Base-by-base conservation (phyloP, 768 basidiomycete species). In the Mrakia hoshinonis region DNA sequence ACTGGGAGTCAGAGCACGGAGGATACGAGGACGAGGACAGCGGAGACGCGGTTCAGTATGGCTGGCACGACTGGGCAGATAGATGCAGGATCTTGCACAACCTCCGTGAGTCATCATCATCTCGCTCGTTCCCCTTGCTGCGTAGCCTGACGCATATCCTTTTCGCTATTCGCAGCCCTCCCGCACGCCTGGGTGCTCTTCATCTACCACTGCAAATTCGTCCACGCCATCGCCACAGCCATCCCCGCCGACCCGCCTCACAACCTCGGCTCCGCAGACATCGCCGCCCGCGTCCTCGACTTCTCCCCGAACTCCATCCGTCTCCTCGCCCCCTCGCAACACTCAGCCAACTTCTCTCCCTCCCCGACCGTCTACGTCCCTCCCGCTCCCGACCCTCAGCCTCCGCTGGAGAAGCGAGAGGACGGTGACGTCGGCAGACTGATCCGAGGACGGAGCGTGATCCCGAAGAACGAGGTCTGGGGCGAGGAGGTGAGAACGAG, bases 231-330 rank as follows among this genome's bases (percentile, higher is more conserved):
- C 31, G 61, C 47, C 24, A 34, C 29, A 22, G 26, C 15, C 9
- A 13, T 24, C 6, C 20, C n/a, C n/a, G 24, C 34, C 24, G 9
- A 1, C 24, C 62, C 62, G 6, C 26, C 51, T 10, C 51, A 22
- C 51, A 26, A 29, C 31, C 31, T 34, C 20, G 10, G 5, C 31
- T 66, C 64, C 6, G 46, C 64, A 15, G 64, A 66, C 18, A 65
- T 72, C 70, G 38, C 63, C 36, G 63, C 70, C 13, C 52, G 70
- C 7, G 46, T 72, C 43, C 70, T 72, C 66, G 70, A 72, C 66
- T 72, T 72, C 22, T 72, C 70, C 6, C 70, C 63, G n/a, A 67
- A 60, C 70, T 67, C 70, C 0, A 55, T 66, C 55, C 49, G 64
- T 4, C 65, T 65, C 7, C 54, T 67, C 36, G 29, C 54, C 6